Conservation (phyloP, 371 early-diverging fungal species). For the Catenaria anguillulae region DNA sequence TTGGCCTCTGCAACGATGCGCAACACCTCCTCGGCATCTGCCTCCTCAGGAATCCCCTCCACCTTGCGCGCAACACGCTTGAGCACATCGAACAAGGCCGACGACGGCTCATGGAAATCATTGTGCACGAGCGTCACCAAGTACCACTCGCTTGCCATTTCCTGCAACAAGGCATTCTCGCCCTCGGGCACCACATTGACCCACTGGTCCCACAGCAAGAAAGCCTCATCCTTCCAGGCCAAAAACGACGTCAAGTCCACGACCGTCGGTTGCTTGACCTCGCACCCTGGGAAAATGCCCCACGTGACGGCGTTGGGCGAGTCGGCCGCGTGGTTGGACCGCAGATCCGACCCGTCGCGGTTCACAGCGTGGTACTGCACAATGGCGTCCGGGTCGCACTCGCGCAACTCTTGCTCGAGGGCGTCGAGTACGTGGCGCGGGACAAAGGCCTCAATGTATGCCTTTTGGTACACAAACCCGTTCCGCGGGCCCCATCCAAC, state of each 20-base stretch:
- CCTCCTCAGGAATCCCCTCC: neutral
- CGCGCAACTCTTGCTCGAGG: constrained; percentile 44
- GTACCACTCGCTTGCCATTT: constrained; percentile 66
- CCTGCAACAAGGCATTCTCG: constrained; percentile 35
- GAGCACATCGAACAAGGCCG: constrained; percentile 31
- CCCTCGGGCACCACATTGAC: constrained; percentile 47
- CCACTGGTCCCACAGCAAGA: constrained; percentile 89
- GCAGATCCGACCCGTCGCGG: constrained; percentile 17
- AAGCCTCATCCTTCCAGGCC: constrained; percentile 98
- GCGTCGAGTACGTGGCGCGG: constrained; percentile 49
- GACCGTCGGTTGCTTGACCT: constrained; percentile 91
- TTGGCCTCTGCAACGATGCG: neutral
- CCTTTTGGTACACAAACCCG: constrained; percentile 93
- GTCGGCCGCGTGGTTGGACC: constrained; percentile 71
- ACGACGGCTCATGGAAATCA: constrained; percentile 61
- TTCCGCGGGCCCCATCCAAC: constrained; percentile 95
- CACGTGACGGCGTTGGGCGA: constrained; percentile 89
- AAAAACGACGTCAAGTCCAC: constrained; percentile 82
- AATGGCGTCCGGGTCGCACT: constrained; percentile 17
- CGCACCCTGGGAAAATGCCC: constrained; percentile 97
- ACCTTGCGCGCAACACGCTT: neutral
- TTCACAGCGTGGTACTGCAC: constrained; percentile 87
- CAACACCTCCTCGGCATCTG: neutral
- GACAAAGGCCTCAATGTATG: constrained; percentile 91
- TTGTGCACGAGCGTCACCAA: constrained; percentile 91